Percentiles rank a stretch among this genome's conserved stretches.
phyloP scores from a whole-genome alignment of 805 yeast species.

The Saccharomycopsis amapae region DNA sequence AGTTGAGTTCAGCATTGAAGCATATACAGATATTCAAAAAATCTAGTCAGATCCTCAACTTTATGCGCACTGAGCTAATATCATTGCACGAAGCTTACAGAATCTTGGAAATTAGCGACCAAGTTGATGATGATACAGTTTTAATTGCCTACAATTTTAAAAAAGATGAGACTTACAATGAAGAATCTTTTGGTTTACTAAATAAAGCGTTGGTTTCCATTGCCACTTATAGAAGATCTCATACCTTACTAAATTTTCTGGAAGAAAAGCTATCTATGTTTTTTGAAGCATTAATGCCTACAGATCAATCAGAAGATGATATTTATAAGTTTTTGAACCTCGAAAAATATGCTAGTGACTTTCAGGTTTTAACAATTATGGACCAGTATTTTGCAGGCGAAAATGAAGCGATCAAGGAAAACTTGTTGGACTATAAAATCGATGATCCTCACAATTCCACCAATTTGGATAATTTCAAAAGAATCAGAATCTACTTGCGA shows the following conservation, averaged over 20 bases:
- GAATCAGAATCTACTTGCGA: conserved; percentile 6
- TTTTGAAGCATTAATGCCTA: background rate
- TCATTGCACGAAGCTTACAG: conserved; percentile 44
- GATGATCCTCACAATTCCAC: background rate
- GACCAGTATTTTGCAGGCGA: conserved; percentile 11
- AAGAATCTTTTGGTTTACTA: conserved; percentile 15
- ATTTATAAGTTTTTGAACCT: conserved; percentile 24
- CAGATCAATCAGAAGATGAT: conserved; percentile 13
- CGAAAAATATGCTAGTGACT: conserved; percentile 29
- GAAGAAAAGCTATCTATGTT: conserved; percentile 23
- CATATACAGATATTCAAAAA: conserved; percentile 34
- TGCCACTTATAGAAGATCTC: conserved; percentile 26
- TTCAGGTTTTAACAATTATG: conserved; percentile 21
- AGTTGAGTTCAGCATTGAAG: conserved; percentile 34
- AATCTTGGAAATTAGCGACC: conserved; percentile 41
- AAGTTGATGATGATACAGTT: conserved; percentile 63
- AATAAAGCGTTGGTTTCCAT: conserved; percentile 26
- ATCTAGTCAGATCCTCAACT: conserved; percentile 31
- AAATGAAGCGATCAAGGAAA: conserved; percentile 31
- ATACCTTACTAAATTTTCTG: conserved; percentile 24
- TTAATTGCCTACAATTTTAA: conserved; percentile 68
- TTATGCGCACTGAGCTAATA: conserved; percentile 42
- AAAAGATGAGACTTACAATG: conserved; percentile 36
- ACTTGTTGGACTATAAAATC: conserved; percentile 26
- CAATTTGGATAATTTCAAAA: background rate